phyloP scores from a whole-genome alignment of 2,329 filamentous ascomycete species.

The Sporothrix variecibatus region DNA sequence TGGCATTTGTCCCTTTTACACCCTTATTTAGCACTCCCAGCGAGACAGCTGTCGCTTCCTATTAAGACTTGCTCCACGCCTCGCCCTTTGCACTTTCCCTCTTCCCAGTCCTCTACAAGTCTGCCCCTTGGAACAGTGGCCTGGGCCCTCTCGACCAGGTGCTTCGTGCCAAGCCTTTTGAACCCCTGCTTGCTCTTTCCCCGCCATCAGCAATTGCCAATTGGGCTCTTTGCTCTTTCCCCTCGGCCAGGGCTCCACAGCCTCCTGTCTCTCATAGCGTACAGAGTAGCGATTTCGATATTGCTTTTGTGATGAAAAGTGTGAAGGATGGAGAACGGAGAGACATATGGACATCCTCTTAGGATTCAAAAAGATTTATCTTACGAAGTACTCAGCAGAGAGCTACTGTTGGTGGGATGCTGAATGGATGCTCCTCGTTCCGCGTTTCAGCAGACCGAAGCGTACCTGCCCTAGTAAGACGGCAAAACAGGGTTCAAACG shows the following conservation, averaged over 20 bases:
- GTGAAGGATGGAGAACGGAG: not conserved
- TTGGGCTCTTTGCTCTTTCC: not conserved
- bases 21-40: not conserved
- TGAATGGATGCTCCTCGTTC: conserved; percentile 21
- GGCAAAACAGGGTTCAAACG: conserved; percentile 20
- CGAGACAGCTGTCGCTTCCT: not conserved
- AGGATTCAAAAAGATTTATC: not conserved
- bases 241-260: not conserved
- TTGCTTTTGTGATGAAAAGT: not conserved
- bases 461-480: conserved; percentile 14
- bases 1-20: not conserved
- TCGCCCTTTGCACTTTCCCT: not conserved
- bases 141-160: not conserved
- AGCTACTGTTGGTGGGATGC: conserved; percentile 19
- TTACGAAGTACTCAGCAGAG: not conserved
- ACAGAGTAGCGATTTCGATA: not conserved
- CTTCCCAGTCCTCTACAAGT: not conserved
- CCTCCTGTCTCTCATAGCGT: not conserved
- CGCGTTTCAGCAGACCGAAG: conserved; percentile 23
- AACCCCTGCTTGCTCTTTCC: conserved; percentile 11
- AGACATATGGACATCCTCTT: not conserved
- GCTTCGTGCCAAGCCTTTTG: conserved; percentile 13
- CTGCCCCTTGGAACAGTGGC: not conserved
- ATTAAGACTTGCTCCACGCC: not conserved
- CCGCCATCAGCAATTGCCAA: not conserved